Evolutionary conservation across 2,329 filamentous ascomycete genomes (phyloP), one percentile per base, ranked within the genome.

Genomic region (Fusarium euwallaceae): DNA sequence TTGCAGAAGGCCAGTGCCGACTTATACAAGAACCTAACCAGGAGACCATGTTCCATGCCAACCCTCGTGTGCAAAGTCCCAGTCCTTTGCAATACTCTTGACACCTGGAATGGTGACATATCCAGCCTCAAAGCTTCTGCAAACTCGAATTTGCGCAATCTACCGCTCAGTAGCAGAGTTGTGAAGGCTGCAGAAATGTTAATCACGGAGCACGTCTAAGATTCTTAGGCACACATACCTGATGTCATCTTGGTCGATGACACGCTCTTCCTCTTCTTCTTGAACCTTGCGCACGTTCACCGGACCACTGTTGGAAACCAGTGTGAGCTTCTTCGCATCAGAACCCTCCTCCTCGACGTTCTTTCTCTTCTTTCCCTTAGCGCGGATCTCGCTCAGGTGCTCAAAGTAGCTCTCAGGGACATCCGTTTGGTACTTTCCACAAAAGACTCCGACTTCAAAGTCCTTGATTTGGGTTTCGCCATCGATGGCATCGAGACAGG

Each of bases 381-480:
- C 93, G 59, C 94, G 88, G 17, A 95, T 84, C 68, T 88, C 85
- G 82, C 94, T 92, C 7, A 97, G 87, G 78, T 95, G 94, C 75
- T 94, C 90, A 76, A 98, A 96, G 84, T 98, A 98, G 43, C 89
- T 91, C 9, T 91, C 88, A 1, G 92, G 89, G 2, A 98, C 93
- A 0, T 91, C 90, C 0, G 96, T 98, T 72, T 94, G 88, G 83
- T 98, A 98, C 75, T 92, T 91, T 61, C 96, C 95, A 79, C 92
- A 95, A 86, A 98, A 98, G 16, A 98, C 95, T 64, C 96, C 95
- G 6, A 97, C 92, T 81, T 98, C 96, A 76, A 98, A 98, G 66
- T 92, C 87, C 16, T 87, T 87, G 78, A 89, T 80, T 39, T 83
- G 81, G 34, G 85, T 84, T 68, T 89, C 83, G 64, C 89, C 84